These are phyloP conservation scores for Daedaleopsis sinensis DNA, from an alignment of 768 basidiomycete species.

Conservation along the genomic window DNA sequence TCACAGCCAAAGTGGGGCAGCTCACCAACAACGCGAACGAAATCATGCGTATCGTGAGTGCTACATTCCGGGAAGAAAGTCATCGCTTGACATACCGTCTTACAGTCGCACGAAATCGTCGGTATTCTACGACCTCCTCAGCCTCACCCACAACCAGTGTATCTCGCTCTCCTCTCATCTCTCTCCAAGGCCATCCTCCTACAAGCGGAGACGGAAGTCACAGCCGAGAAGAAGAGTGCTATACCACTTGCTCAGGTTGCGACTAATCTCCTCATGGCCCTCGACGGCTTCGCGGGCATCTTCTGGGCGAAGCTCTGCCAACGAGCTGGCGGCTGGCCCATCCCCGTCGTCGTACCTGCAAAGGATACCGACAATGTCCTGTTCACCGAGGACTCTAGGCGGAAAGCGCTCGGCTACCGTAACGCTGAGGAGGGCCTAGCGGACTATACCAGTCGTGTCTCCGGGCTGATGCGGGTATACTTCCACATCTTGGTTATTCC, in stretches of 20 bases:
- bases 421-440: constrained; percentile 53
- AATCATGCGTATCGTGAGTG: constrained; percentile 66
- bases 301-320: constrained; percentile 88
- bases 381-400: constrained; percentile 45
- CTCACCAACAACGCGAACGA: constrained; percentile 69
- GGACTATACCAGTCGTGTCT: constrained; percentile 68
- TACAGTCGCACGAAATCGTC: constrained; percentile 45
- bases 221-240: constrained; percentile 85
- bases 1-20: constrained; percentile 88
- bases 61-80: constrained; percentile 11
- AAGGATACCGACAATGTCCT: constrained; percentile 51
- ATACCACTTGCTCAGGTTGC: constrained; percentile 80
- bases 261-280: constrained; percentile 61
- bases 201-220: constrained; percentile 93
- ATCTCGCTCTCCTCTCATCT: constrained; percentile 81
- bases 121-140: constrained; percentile 41
- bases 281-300: constrained; percentile 65
- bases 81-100: constrained; percentile 18
- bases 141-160: constrained; percentile 45
- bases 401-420: constrained; percentile 62
- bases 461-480: constrained; percentile 87
- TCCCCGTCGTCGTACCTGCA: constrained; percentile 64
- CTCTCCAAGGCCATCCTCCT: constrained; percentile 85
- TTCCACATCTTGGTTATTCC: constrained; percentile 62
- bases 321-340: constrained; percentile 85